These are phyloP conservation scores for Dendrobium chrysotoxum DNA, from an alignment of 106 monocot species.

Conservation along the genomic window DNA sequence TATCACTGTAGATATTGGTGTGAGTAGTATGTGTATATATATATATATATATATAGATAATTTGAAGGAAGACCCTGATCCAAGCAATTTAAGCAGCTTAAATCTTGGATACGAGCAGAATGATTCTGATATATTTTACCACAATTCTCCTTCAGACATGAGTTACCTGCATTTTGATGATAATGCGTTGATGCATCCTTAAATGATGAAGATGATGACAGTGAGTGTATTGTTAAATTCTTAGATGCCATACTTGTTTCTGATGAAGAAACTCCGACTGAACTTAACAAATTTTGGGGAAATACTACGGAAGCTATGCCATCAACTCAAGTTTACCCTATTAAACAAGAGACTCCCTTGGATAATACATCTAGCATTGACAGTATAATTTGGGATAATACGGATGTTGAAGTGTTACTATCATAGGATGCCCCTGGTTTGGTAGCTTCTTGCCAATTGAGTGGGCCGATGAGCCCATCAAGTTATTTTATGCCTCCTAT, in stretches of 20 bases:
- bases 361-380: neutral
- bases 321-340: neutral
- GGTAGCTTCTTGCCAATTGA: neutral
- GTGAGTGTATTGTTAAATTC: constrained; percentile 8
- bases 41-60: neutral
- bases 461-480: neutral
- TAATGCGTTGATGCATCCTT: neutral
- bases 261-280: neutral
- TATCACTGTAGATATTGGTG: constrained; percentile 11
- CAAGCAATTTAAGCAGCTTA: constrained; percentile 10
- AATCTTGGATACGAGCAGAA: constrained; percentile 6
- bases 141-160: neutral
- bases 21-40: neutral
- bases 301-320: neutral
- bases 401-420: neutral
- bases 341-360: neutral
- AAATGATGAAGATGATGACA: constrained; percentile 6
- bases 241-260: constrained; percentile 14
- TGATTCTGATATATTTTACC: constrained; percentile 4
- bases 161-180: neutral
- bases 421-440: neutral
- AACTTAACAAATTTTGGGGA: neutral
- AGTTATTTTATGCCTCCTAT: neutral
- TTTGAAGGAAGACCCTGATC: constrained; percentile 6
- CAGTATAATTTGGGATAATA: neutral